Conservation (phyloP, 2,329 filamentous ascomycete genomes). For the Aspergillus vadensis region DNA sequence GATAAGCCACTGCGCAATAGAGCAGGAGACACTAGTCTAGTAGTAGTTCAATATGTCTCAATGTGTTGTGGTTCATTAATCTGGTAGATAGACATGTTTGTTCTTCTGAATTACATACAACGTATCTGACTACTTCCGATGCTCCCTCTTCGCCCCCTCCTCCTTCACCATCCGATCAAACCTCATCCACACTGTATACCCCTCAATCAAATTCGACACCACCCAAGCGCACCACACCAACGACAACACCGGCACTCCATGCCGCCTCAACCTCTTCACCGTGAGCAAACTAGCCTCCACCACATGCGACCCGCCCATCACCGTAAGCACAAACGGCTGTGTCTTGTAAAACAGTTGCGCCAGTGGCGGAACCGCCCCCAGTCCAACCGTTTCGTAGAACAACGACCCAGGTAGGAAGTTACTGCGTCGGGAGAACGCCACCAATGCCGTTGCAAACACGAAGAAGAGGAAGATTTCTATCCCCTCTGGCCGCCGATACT, state of each 20-base stretch:
- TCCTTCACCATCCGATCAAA: slow-evolving; percentile 48
- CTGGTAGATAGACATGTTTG: neutral
- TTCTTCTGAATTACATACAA: neutral
- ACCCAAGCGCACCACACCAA: slow-evolving; percentile 58
- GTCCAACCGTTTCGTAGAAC: slow-evolving; percentile 52
- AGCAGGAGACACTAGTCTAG: too few relatives aligned
- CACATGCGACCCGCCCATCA: slow-evolving; percentile 66
- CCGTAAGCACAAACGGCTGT: slow-evolving; percentile 59
- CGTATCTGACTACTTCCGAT: slow-evolving; percentile 22
- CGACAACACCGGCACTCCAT: slow-evolving; percentile 55
- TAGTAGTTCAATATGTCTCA: too few relatives aligned
- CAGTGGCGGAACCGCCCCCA: slow-evolving; percentile 60
- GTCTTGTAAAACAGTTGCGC: slow-evolving; percentile 60
- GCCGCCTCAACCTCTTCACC: slow-evolving; percentile 48
- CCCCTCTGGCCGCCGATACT: slow-evolving; percentile 52
- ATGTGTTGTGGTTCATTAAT: too few relatives aligned
- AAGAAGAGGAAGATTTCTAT: slow-evolving; percentile 57
- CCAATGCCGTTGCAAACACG: slow-evolving; percentile 57
- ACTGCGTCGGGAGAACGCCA: slow-evolving; percentile 52
- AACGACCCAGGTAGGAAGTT: slow-evolving; percentile 57
- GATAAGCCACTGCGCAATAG: too few relatives aligned
- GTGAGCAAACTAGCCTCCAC: slow-evolving; percentile 60
- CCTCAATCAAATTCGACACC: slow-evolving; percentile 56
- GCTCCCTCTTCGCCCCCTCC: slow-evolving; percentile 39
- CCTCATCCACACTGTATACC: slow-evolving; percentile 51